Percentiles rank a stretch among this genome's conserved stretches.
These are phyloP conservation scores for Backusella mclennaniae DNA, from an alignment of 192 early-diverging fungal genomes.

Conservation along the genomic window DNA sequence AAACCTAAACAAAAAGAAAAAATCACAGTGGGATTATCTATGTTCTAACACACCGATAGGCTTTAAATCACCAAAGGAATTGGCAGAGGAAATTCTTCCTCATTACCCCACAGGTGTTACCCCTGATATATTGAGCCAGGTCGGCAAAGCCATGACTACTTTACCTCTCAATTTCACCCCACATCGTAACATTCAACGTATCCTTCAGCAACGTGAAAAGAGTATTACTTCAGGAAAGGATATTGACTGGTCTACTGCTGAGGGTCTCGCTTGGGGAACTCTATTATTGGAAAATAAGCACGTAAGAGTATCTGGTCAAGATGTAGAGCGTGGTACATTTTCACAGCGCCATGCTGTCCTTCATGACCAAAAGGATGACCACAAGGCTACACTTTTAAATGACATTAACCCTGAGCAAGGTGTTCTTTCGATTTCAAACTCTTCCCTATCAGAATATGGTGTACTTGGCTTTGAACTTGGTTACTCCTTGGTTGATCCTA, in stretches of 20 bases:
- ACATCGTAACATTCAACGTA: slow-evolving; percentile 82
- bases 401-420: slow-evolving; percentile 85
- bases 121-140: slow-evolving; percentile 69
- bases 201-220: slow-evolving; percentile 83
- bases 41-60: slow-evolving; percentile 17
- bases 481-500: slow-evolving; percentile 92
- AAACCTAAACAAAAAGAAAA: neutral
- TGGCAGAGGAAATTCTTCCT: slow-evolving; percentile 71
- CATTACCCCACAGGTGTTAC: slow-evolving; percentile 70
- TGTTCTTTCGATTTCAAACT: slow-evolving; percentile 89
- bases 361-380: slow-evolving; percentile 90
- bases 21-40: neutral
- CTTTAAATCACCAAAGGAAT: slow-evolving; percentile 71
- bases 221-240: slow-evolving; percentile 71
- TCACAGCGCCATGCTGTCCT: slow-evolving; percentile 97
- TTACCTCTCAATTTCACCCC: slow-evolving; percentile 80
- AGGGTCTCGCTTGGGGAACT: slow-evolving; percentile 88
- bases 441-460: slow-evolving; percentile 94
- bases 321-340: slow-evolving; percentile 99
- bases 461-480: slow-evolving; percentile 95
- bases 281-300: slow-evolving; percentile 90
- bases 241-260: slow-evolving; percentile 96
- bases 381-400: slow-evolving; percentile 78
- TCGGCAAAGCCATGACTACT: slow-evolving; percentile 78
- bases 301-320: slow-evolving; percentile 92